phyloP scores from a whole-genome alignment of 192 early-diverging fungal species.

The Umbelopsis vinacea region DNA sequence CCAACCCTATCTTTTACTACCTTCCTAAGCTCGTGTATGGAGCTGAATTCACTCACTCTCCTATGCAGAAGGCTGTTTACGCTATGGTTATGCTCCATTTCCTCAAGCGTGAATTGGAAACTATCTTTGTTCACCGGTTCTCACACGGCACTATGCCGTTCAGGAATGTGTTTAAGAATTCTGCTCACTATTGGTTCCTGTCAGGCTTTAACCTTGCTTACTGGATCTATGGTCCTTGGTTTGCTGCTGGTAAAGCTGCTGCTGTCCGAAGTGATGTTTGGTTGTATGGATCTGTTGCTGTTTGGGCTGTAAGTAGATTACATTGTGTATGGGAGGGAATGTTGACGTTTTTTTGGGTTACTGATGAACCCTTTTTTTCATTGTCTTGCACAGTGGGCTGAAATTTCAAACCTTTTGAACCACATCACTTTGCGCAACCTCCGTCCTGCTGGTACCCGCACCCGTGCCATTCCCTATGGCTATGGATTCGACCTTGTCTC shows the following conservation, averaged over 20 bases:
- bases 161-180: slow-evolving; percentile 93
- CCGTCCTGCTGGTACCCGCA: slow-evolving; percentile 85
- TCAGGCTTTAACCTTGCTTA: slow-evolving; percentile 85
- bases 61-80: slow-evolving; percentile 73
- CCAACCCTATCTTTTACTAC: slow-evolving; percentile 88
- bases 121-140: slow-evolving; percentile 91
- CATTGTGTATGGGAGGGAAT: background rate
- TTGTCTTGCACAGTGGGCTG: slow-evolving; percentile 62
- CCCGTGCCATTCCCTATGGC: slow-evolving; percentile 87
- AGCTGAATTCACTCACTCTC: slow-evolving; percentile 64
- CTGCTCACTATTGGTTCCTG: slow-evolving; percentile 89
- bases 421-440: slow-evolving; percentile 90
- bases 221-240: slow-evolving; percentile 86
- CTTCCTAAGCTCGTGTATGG: slow-evolving; percentile 73
- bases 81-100: slow-evolving; percentile 83
- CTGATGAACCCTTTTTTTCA: background rate
- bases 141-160: slow-evolving; percentile 96
- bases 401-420: slow-evolving; percentile 84
- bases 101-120: slow-evolving; percentile 92
- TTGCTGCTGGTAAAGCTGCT: slow-evolving; percentile 52
- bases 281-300: slow-evolving; percentile 47
- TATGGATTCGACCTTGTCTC: slow-evolving; percentile 91
- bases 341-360: slow-evolving; percentile 33
- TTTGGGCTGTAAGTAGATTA: slow-evolving; percentile 60
- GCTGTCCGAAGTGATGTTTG: slow-evolving; percentile 49